phyloP scores from a whole-genome alignment of 768 basidiomycete genomes.

The Lactarius hatsudake region DNA sequence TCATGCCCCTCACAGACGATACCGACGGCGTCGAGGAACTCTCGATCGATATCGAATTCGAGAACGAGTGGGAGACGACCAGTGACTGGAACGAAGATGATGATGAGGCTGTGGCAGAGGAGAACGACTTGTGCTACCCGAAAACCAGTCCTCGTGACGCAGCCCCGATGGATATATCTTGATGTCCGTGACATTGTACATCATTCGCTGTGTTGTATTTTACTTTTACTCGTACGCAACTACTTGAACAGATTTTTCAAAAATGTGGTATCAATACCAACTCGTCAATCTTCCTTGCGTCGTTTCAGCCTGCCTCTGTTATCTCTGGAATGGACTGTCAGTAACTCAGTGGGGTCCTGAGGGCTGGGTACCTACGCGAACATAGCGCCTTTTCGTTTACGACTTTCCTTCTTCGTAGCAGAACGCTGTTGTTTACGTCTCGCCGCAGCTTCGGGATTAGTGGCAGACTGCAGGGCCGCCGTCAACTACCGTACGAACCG shows the following conservation, averaged over 20 bases:
- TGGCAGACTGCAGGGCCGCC: slow-evolving; percentile 48
- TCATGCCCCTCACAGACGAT: slow-evolving; percentile 54
- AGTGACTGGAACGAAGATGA: slow-evolving; percentile 92
- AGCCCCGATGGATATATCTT: slow-evolving; percentile 43
- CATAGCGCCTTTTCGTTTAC: slow-evolving; percentile 67
- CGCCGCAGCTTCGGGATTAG: slow-evolving; percentile 73
- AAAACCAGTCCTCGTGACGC: slow-evolving; percentile 35
- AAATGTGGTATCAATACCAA: background rate
- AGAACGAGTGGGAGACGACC: slow-evolving; percentile 86
- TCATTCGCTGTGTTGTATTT: slow-evolving; percentile 17
- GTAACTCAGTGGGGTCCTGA: slow-evolving; percentile 8
- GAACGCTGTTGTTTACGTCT: slow-evolving; percentile 72
- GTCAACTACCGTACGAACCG: slow-evolving; percentile 2
- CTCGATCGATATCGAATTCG: slow-evolving; percentile 77
- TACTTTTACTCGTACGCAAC: slow-evolving; percentile 21
- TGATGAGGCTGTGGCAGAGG: slow-evolving; percentile 69
- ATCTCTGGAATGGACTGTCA: slow-evolving; percentile 38
- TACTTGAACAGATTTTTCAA: background rate
- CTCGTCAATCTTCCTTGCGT: slow-evolving; percentile 37
- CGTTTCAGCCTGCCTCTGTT: slow-evolving; percentile 49
- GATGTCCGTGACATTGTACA: slow-evolving; percentile 26
- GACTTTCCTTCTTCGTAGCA: slow-evolving; percentile 75
- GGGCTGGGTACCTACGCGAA: slow-evolving; percentile 51
- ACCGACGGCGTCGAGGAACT: slow-evolving; percentile 56
- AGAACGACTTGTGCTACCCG: slow-evolving; percentile 69